These are phyloP conservation scores for Metschnikowia aberdeeniae DNA, from an alignment of 805 yeast genomes.

Conservation along the genomic window DNA sequence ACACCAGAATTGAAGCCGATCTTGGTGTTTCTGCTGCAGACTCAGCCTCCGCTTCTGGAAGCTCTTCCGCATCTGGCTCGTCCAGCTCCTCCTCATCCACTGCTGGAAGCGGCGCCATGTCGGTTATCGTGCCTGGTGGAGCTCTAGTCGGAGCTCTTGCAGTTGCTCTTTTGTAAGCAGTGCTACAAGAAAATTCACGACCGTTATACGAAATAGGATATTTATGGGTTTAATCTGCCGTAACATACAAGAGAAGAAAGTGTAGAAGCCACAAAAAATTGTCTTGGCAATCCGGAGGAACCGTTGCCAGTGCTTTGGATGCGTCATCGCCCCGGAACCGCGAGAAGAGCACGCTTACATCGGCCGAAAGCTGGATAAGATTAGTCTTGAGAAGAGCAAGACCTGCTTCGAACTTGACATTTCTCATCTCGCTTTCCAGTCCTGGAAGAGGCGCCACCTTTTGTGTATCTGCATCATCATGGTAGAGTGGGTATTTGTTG, in stretches of 20 bases:
- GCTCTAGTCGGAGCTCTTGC: slow-evolving; percentile 33
- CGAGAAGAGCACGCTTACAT: slow-evolving; percentile 17
- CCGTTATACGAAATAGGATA: neutral
- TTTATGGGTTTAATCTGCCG: slow-evolving; percentile 16
- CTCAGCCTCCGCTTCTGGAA: neutral
- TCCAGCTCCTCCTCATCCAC: neutral
- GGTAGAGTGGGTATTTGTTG: neutral
- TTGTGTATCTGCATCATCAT: slow-evolving; percentile 16
- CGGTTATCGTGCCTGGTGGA: slow-evolving; percentile 26
- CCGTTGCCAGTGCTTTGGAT: slow-evolving; percentile 10
- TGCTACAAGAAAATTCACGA: neutral
- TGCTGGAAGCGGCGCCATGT: slow-evolving; percentile 13
- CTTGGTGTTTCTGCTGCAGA: slow-evolving; percentile 7
- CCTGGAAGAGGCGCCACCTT: slow-evolving; percentile 1
- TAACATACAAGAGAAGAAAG: slow-evolving; percentile 32
- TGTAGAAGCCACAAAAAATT: slow-evolving; percentile 40
- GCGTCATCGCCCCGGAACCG: slow-evolving; percentile 10
- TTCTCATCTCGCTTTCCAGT: slow-evolving; percentile 7
- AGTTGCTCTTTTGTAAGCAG: slow-evolving; percentile 26
- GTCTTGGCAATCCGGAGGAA: slow-evolving; percentile 38
- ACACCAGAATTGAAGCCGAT: slow-evolving; percentile 20
- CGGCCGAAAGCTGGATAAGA: slow-evolving; percentile 23
- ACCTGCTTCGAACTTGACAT: slow-evolving; percentile 32
- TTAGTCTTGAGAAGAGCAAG: slow-evolving; percentile 30
- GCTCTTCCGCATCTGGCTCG: neutral